Conservation (phyloP, 108 stramenopile genomes). For the Chaetoceros tenuissimus region DNA sequence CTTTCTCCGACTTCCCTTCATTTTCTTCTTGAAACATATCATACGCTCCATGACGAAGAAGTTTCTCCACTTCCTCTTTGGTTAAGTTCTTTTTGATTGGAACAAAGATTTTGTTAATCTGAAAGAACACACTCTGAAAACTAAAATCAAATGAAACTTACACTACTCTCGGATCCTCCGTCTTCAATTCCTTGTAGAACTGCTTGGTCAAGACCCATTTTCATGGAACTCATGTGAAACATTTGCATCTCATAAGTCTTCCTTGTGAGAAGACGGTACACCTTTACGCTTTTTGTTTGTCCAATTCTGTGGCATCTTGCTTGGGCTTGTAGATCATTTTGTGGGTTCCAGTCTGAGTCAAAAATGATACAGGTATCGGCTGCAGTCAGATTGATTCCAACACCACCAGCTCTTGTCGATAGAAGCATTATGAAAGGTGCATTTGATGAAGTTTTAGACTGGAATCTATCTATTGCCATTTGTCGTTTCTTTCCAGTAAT, state of each 20-base stretch:
- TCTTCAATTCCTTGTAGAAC: slow-evolving; percentile 88
- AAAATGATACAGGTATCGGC: slow-evolving; percentile 90
- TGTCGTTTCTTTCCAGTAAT: slow-evolving; percentile 89
- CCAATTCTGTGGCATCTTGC: slow-evolving; percentile 98
- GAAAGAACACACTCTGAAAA: not conserved
- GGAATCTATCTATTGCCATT: slow-evolving; percentile 92
- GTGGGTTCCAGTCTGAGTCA: slow-evolving; percentile 96
- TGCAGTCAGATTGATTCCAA: slow-evolving; percentile 94
- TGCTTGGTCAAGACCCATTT: slow-evolving; percentile 98
- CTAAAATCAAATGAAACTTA: not conserved
- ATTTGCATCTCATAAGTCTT: slow-evolving; percentile 98
- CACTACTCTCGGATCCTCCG: slow-evolving; percentile 35
- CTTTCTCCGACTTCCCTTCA: slow-evolving; percentile 63
- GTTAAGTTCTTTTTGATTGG: slow-evolving; percentile 49
- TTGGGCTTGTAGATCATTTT: slow-evolving; percentile 95
- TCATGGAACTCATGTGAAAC: slow-evolving; percentile 95
- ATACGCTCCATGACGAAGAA: slow-evolving; percentile 84
- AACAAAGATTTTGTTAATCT: no score
- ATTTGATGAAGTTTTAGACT: slow-evolving; percentile 41
- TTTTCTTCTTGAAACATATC: slow-evolving; percentile 85
- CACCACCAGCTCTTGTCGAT: slow-evolving; percentile 92
- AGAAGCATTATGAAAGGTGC: slow-evolving; percentile 95
- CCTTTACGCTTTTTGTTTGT: slow-evolving; percentile 83
- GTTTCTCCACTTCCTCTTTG: slow-evolving; percentile 72
- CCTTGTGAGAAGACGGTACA: slow-evolving; percentile 89